Evolutionary conservation across 495 filamentous ascomycete species (phyloP).

Genomic region (Neurospora sp.): DNA sequence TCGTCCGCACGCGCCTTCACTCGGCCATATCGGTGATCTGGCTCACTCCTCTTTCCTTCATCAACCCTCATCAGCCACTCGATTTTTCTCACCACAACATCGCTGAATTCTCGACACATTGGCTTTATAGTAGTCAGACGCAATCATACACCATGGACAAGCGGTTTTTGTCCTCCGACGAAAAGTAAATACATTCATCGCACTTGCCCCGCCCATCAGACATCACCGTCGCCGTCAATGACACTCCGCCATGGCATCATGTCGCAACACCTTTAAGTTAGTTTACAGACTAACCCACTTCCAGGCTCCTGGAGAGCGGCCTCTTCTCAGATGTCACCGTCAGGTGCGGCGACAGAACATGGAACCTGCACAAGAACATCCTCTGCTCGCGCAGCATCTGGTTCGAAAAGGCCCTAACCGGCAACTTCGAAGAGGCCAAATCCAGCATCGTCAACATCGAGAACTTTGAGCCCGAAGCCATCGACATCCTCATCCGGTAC

Average conservation of each 20-base stretch:
- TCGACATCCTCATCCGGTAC: conserved; percentile 16
- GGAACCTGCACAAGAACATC: conserved; percentile 22
- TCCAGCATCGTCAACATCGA: conserved; percentile 12
- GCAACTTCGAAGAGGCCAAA: conserved; percentile 14
- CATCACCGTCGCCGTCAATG: not conserved
- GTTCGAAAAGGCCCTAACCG: conserved; percentile 20
- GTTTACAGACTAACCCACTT: not conserved
- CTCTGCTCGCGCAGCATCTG: conserved; percentile 19
- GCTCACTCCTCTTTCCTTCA: not conserved
- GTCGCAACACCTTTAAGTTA: too few relatives aligned
- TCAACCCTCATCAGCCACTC: not conserved
- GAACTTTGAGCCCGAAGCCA: conserved; percentile 10
- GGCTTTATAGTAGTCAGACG: not conserved
- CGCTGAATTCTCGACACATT: not conserved
- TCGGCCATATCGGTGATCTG: not conserved
- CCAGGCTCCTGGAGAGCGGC: conserved; percentile 15
- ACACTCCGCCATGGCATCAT: too few relatives aligned
- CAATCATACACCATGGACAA: conserved; percentile 6
- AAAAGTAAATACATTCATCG: conserved; percentile 1
- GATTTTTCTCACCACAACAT: not conserved
- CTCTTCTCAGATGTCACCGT: conserved; percentile 19
- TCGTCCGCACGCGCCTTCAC: not conserved
- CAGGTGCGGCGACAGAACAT: conserved; percentile 14
- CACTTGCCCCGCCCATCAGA: not conserved
- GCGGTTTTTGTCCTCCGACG: conserved; percentile 8